phyloP scores from a whole-genome alignment of 495 filamentous ascomycete species.

The Talaromyces borbonicus region DNA sequence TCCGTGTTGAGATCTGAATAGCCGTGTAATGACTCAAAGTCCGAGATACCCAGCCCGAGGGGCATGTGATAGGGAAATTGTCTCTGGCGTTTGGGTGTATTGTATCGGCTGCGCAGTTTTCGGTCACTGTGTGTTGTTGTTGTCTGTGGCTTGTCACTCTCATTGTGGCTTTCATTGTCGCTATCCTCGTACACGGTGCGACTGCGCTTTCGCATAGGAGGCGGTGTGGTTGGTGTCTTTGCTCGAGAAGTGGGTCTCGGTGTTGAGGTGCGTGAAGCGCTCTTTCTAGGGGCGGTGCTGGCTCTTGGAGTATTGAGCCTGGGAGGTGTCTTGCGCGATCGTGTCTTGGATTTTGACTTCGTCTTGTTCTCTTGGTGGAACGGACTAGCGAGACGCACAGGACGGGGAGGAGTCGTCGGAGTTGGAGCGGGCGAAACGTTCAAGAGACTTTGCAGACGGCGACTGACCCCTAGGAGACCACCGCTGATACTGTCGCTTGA shows the following conservation, averaged over 20 bases:
- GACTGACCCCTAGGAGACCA: slow-evolving; percentile 58
- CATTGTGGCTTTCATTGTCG: slow-evolving; percentile 20
- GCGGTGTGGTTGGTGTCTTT: slow-evolving; percentile 37
- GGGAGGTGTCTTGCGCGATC: slow-evolving; percentile 27
- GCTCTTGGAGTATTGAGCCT: slow-evolving; percentile 5
- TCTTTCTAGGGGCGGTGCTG: no score
- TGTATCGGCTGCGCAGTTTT: slow-evolving; percentile 29
- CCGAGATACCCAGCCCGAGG: slow-evolving; percentile 51
- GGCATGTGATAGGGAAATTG: slow-evolving; percentile 58
- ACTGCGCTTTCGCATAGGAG: slow-evolving; percentile 50
- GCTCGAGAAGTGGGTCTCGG: no score
- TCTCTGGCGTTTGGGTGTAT: slow-evolving; percentile 59
- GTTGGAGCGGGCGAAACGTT: slow-evolving; percentile 31
- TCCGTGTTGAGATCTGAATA: slow-evolving; percentile 16
- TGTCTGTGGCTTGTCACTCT: no score
- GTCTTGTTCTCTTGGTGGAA: slow-evolving; percentile 35
- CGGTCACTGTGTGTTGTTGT: slow-evolving; percentile 8
- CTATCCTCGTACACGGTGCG: slow-evolving; percentile 47
- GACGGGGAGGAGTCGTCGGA: slow-evolving; percentile 28
- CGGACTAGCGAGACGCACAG: slow-evolving; percentile 42
- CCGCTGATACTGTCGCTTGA: slow-evolving; percentile 42
- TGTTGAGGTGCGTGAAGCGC: no score
- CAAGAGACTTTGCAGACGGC: slow-evolving; percentile 61
- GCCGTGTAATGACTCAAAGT: slow-evolving; percentile 49
- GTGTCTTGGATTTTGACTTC: slow-evolving; percentile 35